Conservation (phyloP, 495 filamentous ascomycete species). For the Peziza echinospora region DNA sequence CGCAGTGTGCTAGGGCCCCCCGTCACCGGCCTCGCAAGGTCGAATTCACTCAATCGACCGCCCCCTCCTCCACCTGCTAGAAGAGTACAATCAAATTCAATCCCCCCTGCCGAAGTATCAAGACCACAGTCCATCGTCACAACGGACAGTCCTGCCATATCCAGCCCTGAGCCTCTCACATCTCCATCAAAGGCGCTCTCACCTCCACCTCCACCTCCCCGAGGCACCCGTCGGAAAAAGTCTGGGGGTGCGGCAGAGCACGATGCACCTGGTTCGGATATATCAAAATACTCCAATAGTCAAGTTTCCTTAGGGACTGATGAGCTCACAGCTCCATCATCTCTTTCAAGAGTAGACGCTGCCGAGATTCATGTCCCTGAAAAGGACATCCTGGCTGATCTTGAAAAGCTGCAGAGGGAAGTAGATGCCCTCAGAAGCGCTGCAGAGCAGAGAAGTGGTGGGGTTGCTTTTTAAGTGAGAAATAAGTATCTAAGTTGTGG, state of each 20-base stretch:
- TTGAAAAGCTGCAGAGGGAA: slow-evolving; percentile 15
- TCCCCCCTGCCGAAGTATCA: slow-evolving; percentile 12
- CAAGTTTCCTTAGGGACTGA: too few species aligned
- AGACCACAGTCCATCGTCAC: slow-evolving; percentile 7
- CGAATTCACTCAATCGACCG: not conserved
- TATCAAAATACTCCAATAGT: not conserved
- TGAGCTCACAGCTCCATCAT: too few species aligned
- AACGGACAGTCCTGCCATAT: too few species aligned
- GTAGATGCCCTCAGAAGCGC: slow-evolving; percentile 16
- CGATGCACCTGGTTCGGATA: not conserved
- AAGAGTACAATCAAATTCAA: slow-evolving; percentile 2
- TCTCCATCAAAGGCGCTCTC: slow-evolving; percentile 5
- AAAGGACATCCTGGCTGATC: slow-evolving; percentile 16
- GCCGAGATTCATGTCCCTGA: too few species aligned
- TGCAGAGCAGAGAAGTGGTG: slow-evolving; percentile 7
- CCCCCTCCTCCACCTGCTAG: not conserved
- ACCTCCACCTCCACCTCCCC: slow-evolving; percentile 9
- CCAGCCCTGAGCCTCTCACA: not conserved
- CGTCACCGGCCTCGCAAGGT: not conserved
- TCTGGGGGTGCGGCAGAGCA: too few species aligned
- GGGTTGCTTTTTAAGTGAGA: not conserved
- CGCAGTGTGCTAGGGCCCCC: not conserved
- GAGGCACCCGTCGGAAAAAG: slow-evolving; percentile 2
- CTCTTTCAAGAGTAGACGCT: too few species aligned
- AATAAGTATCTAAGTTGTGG: too few species aligned